Evolutionary conservation across 2,329 filamentous ascomycete genomes (phyloP), one percentile per base, ranked within the genome.

Genomic region (Fusarium zealandicum): DNA sequence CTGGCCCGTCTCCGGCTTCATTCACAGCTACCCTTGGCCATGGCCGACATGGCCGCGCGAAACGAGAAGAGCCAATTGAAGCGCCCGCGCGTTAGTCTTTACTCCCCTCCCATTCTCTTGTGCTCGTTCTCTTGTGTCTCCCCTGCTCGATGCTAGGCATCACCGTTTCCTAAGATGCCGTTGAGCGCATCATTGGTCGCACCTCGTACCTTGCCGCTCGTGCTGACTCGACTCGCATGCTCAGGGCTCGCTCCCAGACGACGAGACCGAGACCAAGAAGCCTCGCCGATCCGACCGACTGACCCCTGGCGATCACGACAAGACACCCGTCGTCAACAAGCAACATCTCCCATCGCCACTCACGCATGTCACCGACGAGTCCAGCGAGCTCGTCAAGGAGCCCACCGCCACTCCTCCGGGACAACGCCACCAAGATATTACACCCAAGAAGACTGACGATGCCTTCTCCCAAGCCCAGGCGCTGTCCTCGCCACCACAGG

Each of bases 1-100:
- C 18, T 38, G 28, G 49, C 46, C 39, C 38, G 16, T 61, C 52
- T 49, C 39, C 54, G 54, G 55, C 64, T 67, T 59, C 48, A 46
- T 56, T 42, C 40, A 47, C 25, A 50, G 33, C 37, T 46, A 27
- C 25, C 48, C 47, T 54, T 60, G 46, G 59, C 61, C 46, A 64
- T 67, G 54, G 63, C 63, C 61, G 68, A 63, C 61, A 86, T 86
- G 84, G 77, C 84, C 75, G 80, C 86, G 75, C 77, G 80, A 67
- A 73, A 75, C 63, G 89, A 95, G 76, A 90, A 90, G 79, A 92
- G 88, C 79, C 89, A 90, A 77, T 85, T 95, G 78, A 96, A 96
- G 81, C 87, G 92, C 71, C 84, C 80, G 66, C 84, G 88, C 74
- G 91, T 95, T 80, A 72, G 84, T 79, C 54, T 59, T 72, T 57